Evolutionary conservation across 1,139 yeast genomes (phyloP), one percentile per base, ranked within the genome.

Genomic region (Pichia sp.): DNA sequence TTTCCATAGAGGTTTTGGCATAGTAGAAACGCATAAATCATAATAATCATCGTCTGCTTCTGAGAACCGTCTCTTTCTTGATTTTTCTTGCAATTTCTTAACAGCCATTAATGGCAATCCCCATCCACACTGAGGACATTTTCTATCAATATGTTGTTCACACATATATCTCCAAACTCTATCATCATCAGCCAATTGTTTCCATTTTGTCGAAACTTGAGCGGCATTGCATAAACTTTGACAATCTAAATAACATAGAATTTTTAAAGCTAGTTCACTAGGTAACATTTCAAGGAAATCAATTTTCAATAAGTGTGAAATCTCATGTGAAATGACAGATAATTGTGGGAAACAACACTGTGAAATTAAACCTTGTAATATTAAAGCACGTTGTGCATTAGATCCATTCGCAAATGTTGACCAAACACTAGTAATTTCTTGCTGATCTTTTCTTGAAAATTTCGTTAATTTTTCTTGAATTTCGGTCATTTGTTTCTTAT

Each of bases 81-180:
- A 44, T 18, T 57, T 58, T 41, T 69, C 83, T 53, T 87, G 69
- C 8, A 86, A 83, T 53, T 86, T 71, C 61, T 82, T 83, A 83
- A 85, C 85, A 58, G 83, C 88, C 79, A 92, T 78, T 53, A 92
- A 70, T 3, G 98, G 98, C 57, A 92, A 72, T 7, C 98, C 98
- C 98, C 98, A 92, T 12, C 98, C 98, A 71, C 98, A 92, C 63
- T 87, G 88, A 40, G 97, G 96, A 68, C 98, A 92, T 65, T 92
- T 92, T 52, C 95, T 74, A 67, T 92, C 98, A 50, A 92, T 92
- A 64, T 92, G 98, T 66, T 92, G 98, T 65, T 89, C 96, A 65
- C 98, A 92, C 92, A 92, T 85, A 58, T 92, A 89, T 64, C 92
- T 95, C 98, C 98, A 92, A 7, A 92, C 97, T 47, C 95, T 70